Percentiles rank a stretch among this genome's conserved stretches.
phyloP scores from a whole-genome alignment of 306 rosid species.

The Pterocarpus santalinus region DNA sequence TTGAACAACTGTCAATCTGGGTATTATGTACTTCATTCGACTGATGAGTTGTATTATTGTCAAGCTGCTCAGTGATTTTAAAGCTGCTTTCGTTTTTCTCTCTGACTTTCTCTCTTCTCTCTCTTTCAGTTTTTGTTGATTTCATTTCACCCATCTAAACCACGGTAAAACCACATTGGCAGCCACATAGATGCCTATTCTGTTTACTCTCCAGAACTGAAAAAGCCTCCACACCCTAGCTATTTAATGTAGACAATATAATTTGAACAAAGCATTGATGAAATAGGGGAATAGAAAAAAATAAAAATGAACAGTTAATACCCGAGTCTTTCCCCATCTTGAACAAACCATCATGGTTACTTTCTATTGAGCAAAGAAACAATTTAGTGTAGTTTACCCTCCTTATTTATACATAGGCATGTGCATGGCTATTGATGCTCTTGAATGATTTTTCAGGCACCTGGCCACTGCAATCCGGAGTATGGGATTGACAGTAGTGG shows the following conservation, averaged over 20 bases:
- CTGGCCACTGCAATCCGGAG: constrained; percentile 62
- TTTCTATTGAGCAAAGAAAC: too few species aligned
- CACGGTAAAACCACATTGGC: not conserved
- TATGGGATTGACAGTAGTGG: constrained; percentile 72
- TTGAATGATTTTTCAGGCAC: constrained; percentile 51
- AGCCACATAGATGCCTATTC: not conserved
- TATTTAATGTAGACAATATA: not conserved
- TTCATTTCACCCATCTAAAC: not conserved
- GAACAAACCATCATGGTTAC: too few species aligned
- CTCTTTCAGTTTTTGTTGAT: not conserved
- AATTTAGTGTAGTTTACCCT: too few species aligned
- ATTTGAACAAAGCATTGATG: not conserved
- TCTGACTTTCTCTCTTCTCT: constrained; percentile 44
- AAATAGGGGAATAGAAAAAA: not conserved
- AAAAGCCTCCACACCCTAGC: constrained; percentile 9
- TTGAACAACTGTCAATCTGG: constrained; percentile 65
- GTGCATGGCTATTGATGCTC: not conserved
- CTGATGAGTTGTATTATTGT: constrained; percentile 50
- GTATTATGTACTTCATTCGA: constrained; percentile 58
- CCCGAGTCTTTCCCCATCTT: too few species aligned
- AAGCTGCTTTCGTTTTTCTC: constrained; percentile 47
- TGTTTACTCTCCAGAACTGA: not conserved
- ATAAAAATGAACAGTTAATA: not conserved
- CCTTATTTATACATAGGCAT: too few species aligned
- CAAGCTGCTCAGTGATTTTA: constrained; percentile 58